Evolutionary conservation across 2,329 filamentous ascomycete genomes (phyloP), one percentile per base, ranked within the genome.

Genomic region (Sphaerostilbella broomeana): DNA sequence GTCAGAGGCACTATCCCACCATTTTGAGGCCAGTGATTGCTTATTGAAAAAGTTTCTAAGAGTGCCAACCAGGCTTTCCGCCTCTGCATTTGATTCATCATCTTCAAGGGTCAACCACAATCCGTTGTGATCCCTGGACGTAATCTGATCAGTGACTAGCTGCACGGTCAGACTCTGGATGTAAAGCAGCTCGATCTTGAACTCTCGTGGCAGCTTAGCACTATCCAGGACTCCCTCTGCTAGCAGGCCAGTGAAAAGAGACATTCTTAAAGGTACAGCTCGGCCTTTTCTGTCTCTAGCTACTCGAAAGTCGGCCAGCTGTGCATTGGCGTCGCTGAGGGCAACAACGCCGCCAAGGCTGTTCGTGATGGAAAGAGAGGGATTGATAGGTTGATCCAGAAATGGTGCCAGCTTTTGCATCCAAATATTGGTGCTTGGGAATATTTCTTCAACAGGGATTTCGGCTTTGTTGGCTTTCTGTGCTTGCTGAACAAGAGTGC

Each of bases 191-290:
- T 79, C 71, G 7, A 69, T 58, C 36, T 70, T 67, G 15, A 64
- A 61, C 2, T 63, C 53, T 2, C 54, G 51, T 1, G 72, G 63
- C 0, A 76, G 45, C 0, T 57, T 49, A 0, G 62, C 49, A 1
- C 71, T 40, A 3, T 64, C 50, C 8, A 71, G 49, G 0, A 63
- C 61, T 3, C 60, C 57, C 1, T 59, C 53, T 0, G 88, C 55
- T 0, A 92, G 56, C 34, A 71, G 72, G 5, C 70, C 67, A 0
- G 78, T 73, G 56, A 88, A 95, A 34, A 82, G 69, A 1, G 82
- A 78, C 65, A 94, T 84, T 40, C 90, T 74, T 11, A 86, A 75
- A 1, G 86, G 78, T 38, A 84, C 68, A 2, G 86, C 86, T 21
- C 80, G 76, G 0, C 84, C 84, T 47, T 76, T 74, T 4, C 72